Percentiles rank a stretch among this genome's conserved stretches.
phyloP scores from a whole-genome alignment of 73 alveolate species.

The Symbiodinium natans region DNA sequence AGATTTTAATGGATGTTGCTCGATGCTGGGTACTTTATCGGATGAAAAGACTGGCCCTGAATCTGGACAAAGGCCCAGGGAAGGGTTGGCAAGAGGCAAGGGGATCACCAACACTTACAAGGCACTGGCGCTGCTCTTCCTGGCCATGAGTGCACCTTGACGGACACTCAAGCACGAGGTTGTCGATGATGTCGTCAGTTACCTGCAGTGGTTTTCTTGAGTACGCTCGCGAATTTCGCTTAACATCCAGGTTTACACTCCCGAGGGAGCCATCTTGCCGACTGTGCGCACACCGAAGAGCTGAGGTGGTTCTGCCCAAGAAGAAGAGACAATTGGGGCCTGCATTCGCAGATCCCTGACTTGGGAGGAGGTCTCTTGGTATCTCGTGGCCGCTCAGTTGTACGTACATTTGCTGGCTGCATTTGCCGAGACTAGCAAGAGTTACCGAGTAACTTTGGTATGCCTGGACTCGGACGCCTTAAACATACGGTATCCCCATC shows the following conservation, averaged over 20 bases:
- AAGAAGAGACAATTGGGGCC: not conserved
- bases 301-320: conserved; percentile 1
- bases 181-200: not conserved
- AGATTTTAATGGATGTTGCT: not conserved
- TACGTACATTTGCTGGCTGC: no score
- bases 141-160: conserved; percentile 35
- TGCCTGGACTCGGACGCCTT: no score
- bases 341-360: not conserved
- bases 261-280: no score
- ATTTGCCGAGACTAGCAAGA: no score
- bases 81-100: no score
- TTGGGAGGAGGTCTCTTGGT: not conserved
- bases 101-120: not conserved
- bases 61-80: not conserved
- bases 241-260: not conserved
- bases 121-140: conserved; percentile 39
- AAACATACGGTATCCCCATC: no score
- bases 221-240: not conserved
- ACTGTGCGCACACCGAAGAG: no score
- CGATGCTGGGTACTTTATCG: not conserved
- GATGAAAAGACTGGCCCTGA: not conserved
- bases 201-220: not conserved
- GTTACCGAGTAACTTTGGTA: no score
- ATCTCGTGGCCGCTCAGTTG: no score
- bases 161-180: not conserved